Conservation (phyloP, 176 grass and related monocot species). For the Rhynchospora pubera region DNA sequence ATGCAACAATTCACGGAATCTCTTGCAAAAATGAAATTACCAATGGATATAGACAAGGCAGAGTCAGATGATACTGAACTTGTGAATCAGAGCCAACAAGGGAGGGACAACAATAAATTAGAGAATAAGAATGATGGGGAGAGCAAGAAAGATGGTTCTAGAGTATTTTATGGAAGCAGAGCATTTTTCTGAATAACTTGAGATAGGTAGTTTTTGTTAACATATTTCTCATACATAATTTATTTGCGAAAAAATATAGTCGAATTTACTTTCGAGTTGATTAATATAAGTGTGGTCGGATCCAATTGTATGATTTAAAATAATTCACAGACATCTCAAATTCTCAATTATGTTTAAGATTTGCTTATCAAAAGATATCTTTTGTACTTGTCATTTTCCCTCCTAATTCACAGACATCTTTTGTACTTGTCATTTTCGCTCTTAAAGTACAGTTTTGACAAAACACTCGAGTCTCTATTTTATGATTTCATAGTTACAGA, state of each 20-base stretch:
- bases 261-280: background rate
- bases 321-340: background rate
- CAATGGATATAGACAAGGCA: conserved; percentile 40
- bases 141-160: conserved; percentile 57
- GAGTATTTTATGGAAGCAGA: conserved; percentile 94
- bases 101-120: conserved; percentile 26
- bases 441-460: background rate
- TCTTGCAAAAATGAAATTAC: conserved; percentile 63
- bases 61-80: conserved; percentile 1
- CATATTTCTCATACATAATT: background rate
- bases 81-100: conserved; percentile 19
- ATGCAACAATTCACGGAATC: conserved; percentile 94
- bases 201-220: background rate
- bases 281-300: background rate
- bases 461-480: background rate
- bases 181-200: conserved; percentile 71
- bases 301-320: background rate
- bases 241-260: background rate
- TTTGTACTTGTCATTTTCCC: background rate
- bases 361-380: background rate
- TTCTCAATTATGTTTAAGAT: background rate
- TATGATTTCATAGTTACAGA: background rate
- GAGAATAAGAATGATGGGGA: conserved; percentile 28
- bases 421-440: background rate
- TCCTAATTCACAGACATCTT: too few species aligned